phyloP scores from a whole-genome alignment of 768 basidiomycete genomes.

The Tremella mesenterica region DNA sequence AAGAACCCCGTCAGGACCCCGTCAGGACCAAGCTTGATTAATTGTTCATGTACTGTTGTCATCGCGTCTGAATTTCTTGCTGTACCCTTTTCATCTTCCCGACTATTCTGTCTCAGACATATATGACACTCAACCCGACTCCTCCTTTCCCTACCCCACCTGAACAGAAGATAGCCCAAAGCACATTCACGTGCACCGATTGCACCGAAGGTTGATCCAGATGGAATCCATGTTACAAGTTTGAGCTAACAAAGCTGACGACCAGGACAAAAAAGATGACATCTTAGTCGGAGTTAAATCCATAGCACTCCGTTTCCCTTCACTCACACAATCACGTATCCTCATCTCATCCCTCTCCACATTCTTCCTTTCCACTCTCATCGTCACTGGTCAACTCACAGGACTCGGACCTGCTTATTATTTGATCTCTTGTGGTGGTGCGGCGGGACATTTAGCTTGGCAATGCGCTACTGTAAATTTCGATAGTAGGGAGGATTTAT shows the following conservation, averaged over 20 bases:
- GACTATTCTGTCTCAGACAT: too few species aligned
- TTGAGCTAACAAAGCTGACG: constrained; percentile 2
- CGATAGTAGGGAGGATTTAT: constrained; percentile 66
- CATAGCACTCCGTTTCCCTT: constrained; percentile 83
- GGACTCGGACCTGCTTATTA: constrained; percentile 70
- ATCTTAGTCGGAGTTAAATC: constrained; percentile 78
- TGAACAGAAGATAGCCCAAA: too few species aligned
- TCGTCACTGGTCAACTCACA: constrained; percentile 72
- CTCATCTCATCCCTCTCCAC: constrained; percentile 67
- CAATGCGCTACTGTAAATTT: constrained; percentile 69
- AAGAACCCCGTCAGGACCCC: too few species aligned
- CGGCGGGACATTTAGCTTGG: constrained; percentile 66
- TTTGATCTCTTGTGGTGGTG: constrained; percentile 60
- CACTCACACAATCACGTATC: constrained; percentile 54
- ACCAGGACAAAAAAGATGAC: constrained; percentile 86
- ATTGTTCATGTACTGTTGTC: not conserved
- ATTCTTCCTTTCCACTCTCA: constrained; percentile 63
- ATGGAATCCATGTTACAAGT: too few species aligned
- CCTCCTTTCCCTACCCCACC: constrained; percentile 3
- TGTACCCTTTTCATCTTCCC: not conserved
- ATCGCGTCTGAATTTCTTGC: not conserved
- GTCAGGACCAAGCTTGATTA: too few species aligned
- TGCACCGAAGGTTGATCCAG: too few species aligned
- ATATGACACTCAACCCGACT: not conserved
- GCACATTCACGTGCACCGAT: too few species aligned